Evolutionary conservation across 2,329 filamentous ascomycete species (phyloP).

Genomic region (Verticillium nonalfalfae): DNA sequence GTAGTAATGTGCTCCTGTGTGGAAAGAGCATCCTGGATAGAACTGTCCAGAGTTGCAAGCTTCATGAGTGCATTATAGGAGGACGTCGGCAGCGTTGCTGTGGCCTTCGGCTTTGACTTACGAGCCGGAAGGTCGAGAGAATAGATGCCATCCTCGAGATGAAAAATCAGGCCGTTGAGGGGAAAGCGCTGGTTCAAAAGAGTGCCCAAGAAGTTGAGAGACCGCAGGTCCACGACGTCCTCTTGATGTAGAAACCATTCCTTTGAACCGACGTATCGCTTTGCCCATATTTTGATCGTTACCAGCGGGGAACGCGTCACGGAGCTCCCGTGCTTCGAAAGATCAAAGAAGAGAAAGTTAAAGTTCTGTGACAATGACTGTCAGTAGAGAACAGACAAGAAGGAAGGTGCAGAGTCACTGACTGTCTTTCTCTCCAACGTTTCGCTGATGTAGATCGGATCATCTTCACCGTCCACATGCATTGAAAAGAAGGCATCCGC

Average conservation of each 20-base stretch:
- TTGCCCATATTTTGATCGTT: constrained; percentile 70
- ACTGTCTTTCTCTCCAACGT: constrained; percentile 68
- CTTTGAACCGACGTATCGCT: constrained; percentile 32
- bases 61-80: constrained; percentile 87
- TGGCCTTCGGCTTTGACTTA: constrained; percentile 44
- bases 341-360: constrained; percentile 79
- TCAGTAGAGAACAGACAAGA: not conserved
- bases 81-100: constrained; percentile 53
- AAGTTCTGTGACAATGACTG: constrained; percentile 57
- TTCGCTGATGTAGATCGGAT: constrained; percentile 89
- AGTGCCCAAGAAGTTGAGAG: constrained; percentile 71
- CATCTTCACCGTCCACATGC: constrained; percentile 58
- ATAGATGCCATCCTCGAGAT: constrained; percentile 82
- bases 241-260: constrained; percentile 60
- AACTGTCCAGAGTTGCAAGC: constrained; percentile 80
- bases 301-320: constrained; percentile 62
- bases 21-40: constrained; percentile 80
- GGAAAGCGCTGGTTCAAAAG: constrained; percentile 68
- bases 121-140: constrained; percentile 61
- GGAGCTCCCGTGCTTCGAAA: constrained; percentile 54
- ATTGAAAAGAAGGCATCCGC: constrained; percentile 88
- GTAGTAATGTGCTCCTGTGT: constrained; percentile 67
- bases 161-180: constrained; percentile 76
- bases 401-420: constrained; percentile 9
- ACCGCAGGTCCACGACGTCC: constrained; percentile 62